These are phyloP conservation scores for Fraxinus pennsylvanica DNA, from an alignment of 257 asterid genomes.

Conservation along the genomic window DNA sequence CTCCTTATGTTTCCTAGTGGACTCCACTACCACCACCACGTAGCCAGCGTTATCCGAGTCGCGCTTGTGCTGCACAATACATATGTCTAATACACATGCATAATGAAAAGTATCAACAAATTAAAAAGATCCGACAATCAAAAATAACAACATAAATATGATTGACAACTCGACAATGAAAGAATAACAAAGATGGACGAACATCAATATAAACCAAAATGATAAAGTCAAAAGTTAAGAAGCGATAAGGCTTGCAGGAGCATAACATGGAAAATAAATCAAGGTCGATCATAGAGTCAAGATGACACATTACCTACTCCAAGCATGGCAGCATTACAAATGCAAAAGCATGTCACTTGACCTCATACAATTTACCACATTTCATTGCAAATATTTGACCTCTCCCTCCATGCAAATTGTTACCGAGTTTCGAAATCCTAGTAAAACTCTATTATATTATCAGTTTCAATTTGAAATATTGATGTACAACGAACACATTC, in stretches of 20 bases:
- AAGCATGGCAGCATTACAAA: not conserved
- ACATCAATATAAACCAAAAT: not conserved
- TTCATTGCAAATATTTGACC: not conserved
- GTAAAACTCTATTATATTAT: not conserved
- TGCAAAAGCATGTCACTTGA: not conserved
- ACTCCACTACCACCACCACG: conserved; percentile 26
- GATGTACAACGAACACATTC: not conserved
- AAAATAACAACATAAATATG: not conserved
- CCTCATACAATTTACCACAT: not conserved
- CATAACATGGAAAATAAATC: not conserved
- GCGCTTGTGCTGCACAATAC: not conserved
- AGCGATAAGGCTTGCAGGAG: not conserved
- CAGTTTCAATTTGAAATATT: not conserved
- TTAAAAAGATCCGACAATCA: not conserved
- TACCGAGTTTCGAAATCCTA: not conserved
- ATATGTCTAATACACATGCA: not conserved
- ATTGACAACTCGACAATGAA: not conserved
- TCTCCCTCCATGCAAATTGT: not conserved
- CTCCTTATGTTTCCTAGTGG: conserved; percentile 29
- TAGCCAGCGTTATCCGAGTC: not conserved
- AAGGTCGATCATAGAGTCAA: not conserved
- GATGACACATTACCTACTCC: not conserved
- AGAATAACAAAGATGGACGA: not conserved
- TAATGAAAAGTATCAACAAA: not conserved
- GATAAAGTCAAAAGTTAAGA: not conserved